Base-by-base conservation (phyloP, 2,329 filamentous ascomycete species). In the Ophiocordyceps camponoti-floridani region DNA sequence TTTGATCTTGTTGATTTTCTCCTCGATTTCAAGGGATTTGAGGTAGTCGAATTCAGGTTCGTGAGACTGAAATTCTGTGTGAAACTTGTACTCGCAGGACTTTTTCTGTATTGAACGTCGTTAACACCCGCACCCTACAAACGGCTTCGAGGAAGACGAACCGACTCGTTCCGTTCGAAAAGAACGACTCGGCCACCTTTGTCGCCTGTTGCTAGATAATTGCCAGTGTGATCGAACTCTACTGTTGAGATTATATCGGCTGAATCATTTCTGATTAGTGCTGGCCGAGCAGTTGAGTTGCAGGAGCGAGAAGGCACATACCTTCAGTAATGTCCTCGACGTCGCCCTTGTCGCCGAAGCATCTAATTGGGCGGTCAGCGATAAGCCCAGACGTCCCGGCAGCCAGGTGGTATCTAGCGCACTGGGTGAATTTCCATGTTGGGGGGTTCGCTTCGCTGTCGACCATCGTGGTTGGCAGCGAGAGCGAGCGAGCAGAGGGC, bases 1-100 rank as follows among this genome's bases (percentile, higher is more conserved):
- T 66, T 96, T 98, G 69, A 98, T 98, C 73, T 98, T 98, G 75
- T 98, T 98, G 75, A 98, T 98, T 71, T 98, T 98, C 67, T 98
- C 91, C 73, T 98, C 91, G 59, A 98, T 98, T 67, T 98, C 91
- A 55, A 98, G 75, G 31, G 91, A 98, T 68, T 98, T 98, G 52
- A 98, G 77, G 63, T 98, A 98, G 65, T 98, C 91, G 65, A 98
- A 98, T 66, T 98, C 91, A 50, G 91, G 91, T 62, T 98, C 91
- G 69, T 98, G 91, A 56, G 91, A 98, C 70, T 98, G 91, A 58
- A 98, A 98, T 62, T 98, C 91, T 63, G 91, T 98, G 65, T 98
- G 91, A 64, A 98, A 98, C 65, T 96, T 98, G 75, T 98, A 98
- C 66, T 98, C 91, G 77, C 91, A 98, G 43, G 91, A 96, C 78